These are phyloP conservation scores for Tausonia pullulans DNA, from an alignment of 1,284 basidiomycete species.

Conservation along the genomic window DNA sequence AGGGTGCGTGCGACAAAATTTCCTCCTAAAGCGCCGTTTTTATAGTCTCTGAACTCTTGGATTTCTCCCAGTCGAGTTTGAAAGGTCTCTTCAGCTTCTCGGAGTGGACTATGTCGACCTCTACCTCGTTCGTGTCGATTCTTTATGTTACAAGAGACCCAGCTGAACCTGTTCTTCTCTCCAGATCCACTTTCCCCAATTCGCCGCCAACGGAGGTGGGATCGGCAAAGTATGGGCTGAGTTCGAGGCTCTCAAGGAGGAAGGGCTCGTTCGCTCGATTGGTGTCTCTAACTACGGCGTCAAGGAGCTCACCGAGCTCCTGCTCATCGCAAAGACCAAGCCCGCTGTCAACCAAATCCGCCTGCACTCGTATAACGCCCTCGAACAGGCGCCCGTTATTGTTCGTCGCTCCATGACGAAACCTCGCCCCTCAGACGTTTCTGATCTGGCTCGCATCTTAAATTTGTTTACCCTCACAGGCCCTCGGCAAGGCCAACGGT, in stretches of 20 bases:
- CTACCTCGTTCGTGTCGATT: background rate
- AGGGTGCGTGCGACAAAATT: too few relatives aligned
- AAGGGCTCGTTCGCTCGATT: conserved; percentile 8
- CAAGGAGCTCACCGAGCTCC: conserved; percentile 1
- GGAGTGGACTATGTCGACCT: conserved; percentile 10
- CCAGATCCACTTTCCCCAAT: conserved; percentile 10
- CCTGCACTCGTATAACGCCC: conserved; percentile 13
- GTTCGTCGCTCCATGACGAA: too few relatives aligned
- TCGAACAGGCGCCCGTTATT: background rate
- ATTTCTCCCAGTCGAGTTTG: background rate
- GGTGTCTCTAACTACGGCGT: conserved; percentile 10
- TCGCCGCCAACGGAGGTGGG: background rate
- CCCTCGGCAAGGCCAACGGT: background rate
- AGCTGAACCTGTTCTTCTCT: too few relatives aligned
- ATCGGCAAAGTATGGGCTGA: conserved; percentile 12
- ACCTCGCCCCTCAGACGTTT: too few relatives aligned
- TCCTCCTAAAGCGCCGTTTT: too few relatives aligned
- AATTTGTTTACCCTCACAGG: too few relatives aligned
- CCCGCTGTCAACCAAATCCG: conserved; percentile 11
- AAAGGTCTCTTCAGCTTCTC: background rate
- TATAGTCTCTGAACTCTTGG: too few relatives aligned
- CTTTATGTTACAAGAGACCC: too few relatives aligned
- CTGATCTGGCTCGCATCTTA: too few relatives aligned
- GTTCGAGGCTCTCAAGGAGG: conserved; percentile 12
- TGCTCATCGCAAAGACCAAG: conserved; percentile 7